These are phyloP conservation scores for Atkinsonella hypoxylon DNA, from an alignment of 2,329 filamentous ascomycete genomes.

Conservation along the genomic window DNA sequence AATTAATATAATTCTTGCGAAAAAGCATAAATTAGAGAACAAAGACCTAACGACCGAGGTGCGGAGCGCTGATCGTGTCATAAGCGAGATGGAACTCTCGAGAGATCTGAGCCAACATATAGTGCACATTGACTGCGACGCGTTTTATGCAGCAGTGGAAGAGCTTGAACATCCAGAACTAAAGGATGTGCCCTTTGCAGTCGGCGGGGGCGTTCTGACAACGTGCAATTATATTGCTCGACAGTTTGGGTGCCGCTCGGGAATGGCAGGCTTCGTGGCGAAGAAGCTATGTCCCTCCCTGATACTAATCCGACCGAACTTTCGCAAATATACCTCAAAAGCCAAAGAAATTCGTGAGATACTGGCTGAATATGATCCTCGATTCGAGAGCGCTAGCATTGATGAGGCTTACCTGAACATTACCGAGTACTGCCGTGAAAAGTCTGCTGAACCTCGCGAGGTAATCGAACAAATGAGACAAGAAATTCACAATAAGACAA, in stretches of 20 bases:
- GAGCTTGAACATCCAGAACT: slow-evolving; percentile 74
- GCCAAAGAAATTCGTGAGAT: slow-evolving; percentile 77
- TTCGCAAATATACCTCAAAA: slow-evolving; percentile 83
- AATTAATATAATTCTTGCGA: slow-evolving; percentile 66
- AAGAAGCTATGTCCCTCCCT: slow-evolving; percentile 86
- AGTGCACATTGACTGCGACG: slow-evolving; percentile 92
- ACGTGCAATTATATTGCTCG: slow-evolving; percentile 81
- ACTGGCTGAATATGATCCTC: slow-evolving; percentile 73
- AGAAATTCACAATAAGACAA: slow-evolving; percentile 63
- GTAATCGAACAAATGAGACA: slow-evolving; percentile 66
- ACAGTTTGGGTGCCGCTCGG: slow-evolving; percentile 80
- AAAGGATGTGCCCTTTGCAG: slow-evolving; percentile 77
- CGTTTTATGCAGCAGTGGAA: slow-evolving; percentile 93
- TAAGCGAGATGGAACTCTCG: slow-evolving; percentile 64
- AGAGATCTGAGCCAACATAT: slow-evolving; percentile 76
- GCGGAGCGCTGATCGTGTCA: slow-evolving; percentile 67
- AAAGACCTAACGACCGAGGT: slow-evolving; percentile 62
- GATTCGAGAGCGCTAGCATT: slow-evolving; percentile 87
- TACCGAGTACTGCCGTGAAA: slow-evolving; percentile 66
- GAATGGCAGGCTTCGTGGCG: slow-evolving; percentile 93
- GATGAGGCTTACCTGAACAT: slow-evolving; percentile 97
- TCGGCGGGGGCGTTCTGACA: slow-evolving; percentile 57
- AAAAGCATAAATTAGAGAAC: slow-evolving; percentile 63
- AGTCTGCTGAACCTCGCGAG: slow-evolving; percentile 57
- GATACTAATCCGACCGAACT: slow-evolving; percentile 72